Evolutionary conservation across 495 filamentous ascomycete genomes (phyloP).

Genomic region (Penicillium ucsense): DNA sequence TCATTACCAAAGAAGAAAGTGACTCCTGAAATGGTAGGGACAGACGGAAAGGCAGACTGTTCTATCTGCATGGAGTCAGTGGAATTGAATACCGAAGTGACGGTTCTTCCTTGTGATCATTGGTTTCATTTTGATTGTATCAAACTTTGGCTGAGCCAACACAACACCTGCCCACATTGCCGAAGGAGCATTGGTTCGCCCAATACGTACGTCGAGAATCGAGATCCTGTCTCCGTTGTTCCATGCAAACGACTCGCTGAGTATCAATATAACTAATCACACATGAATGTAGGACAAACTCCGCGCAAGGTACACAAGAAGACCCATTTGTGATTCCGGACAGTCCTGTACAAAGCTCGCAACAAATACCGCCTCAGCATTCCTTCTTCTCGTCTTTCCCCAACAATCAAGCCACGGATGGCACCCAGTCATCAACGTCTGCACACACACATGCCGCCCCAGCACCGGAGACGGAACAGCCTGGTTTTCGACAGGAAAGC

Average conservation of each 20-base stretch:
- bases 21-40: constrained; percentile 53
- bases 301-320: constrained; percentile 20
- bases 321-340: constrained; percentile 22
- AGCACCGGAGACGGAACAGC: constrained; percentile 1
- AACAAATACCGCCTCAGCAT: constrained; percentile 6
- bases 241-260: no score
- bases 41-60: constrained; percentile 64
- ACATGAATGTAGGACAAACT: constrained; percentile 1
- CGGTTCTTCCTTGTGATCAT: constrained; percentile 76
- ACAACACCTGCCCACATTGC: constrained; percentile 88
- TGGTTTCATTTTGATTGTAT: constrained; percentile 84
- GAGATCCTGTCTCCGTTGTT: neutral
- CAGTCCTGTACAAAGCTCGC: constrained; percentile 15
- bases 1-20: constrained; percentile 61
- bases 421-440: constrained; percentile 14
- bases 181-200: constrained; percentile 56
- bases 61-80: constrained; percentile 92
- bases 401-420: neutral
- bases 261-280: no score
- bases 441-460: constrained; percentile 3
- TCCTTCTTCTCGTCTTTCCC: constrained; percentile 11
- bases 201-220: constrained; percentile 14
- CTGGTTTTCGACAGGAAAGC: constrained; percentile 5
- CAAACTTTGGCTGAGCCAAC: constrained; percentile 69
- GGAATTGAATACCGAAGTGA: constrained; percentile 62